Conservation (phyloP, 2,329 filamentous ascomycete species). For the Ceratocystis ficicola region DNA sequence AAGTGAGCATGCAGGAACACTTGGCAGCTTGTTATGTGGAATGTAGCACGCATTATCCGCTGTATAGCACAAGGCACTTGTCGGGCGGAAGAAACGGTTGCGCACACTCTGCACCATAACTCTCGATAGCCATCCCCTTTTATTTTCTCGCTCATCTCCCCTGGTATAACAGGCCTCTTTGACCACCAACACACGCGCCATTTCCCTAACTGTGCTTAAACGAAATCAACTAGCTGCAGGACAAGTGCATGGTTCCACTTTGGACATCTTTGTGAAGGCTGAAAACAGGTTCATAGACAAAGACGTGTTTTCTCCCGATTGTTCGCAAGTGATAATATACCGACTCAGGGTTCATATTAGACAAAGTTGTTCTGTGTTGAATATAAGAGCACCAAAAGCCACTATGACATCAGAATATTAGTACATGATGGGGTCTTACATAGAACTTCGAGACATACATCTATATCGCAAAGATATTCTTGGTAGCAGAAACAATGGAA, state of each 20-base stretch:
- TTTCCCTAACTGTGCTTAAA: slow-evolving; percentile 18
- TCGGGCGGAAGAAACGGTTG: not conserved
- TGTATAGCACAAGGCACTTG: not conserved
- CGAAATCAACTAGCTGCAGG: slow-evolving; percentile 19
- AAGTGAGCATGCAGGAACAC: not conserved
- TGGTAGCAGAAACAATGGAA: not conserved
- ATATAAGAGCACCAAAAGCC: too few species aligned
- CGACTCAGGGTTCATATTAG: not conserved
- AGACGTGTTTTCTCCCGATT: not conserved
- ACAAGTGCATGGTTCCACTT: slow-evolving; percentile 2
- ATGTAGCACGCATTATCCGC: not conserved
- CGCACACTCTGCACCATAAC: not conserved
- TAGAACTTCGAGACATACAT: too few species aligned
- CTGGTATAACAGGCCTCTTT: not conserved
- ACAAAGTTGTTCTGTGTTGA: not conserved
- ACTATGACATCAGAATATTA: not conserved
- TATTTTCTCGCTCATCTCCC: not conserved
- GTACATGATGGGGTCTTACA: not conserved
- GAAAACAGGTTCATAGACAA: slow-evolving; percentile 7
- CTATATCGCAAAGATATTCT: not conserved
- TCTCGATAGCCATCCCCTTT: not conserved
- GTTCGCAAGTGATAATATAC: not conserved
- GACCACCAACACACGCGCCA: not conserved
- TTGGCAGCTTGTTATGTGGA: not conserved
- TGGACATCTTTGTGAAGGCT: slow-evolving; percentile 1